phyloP scores from a whole-genome alignment of 2,329 filamentous ascomycete species.

The Pyrenochaeta sp. region DNA sequence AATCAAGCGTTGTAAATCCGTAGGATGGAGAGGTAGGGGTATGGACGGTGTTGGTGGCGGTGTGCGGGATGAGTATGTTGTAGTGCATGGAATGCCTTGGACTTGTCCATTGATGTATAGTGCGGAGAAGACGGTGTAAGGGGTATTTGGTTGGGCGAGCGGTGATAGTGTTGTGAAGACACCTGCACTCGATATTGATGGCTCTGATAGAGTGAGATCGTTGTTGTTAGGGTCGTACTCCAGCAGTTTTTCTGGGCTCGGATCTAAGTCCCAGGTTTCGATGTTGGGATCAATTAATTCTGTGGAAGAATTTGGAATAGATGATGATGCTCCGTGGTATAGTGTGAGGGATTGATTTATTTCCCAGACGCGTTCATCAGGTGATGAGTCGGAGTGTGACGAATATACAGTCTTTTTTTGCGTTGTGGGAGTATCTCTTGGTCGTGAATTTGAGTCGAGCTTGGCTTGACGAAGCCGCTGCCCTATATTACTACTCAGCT shows the following conservation, averaged over 20 bases:
- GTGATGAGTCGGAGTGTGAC: background rate
- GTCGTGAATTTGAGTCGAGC: background rate
- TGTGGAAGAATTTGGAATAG: background rate
- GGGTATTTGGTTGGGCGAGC: conserved; percentile 11
- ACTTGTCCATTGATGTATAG: conserved; percentile 37
- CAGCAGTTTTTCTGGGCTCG: background rate
- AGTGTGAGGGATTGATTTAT: too few relatives aligned
- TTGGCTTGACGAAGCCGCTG: conserved; percentile 21
- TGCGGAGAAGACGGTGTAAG: conserved; percentile 37
- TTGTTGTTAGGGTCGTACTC: background rate
- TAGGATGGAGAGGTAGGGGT: conserved; percentile 43
- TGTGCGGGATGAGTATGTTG: conserved; percentile 32
- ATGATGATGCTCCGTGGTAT: background rate
- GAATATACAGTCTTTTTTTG: background rate
- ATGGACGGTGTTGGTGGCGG: conserved; percentile 23
- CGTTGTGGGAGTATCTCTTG: background rate
- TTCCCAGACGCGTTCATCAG: background rate
- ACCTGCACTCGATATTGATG: background rate
- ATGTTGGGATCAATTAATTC: background rate
- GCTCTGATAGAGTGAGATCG: background rate
- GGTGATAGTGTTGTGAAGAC: conserved; percentile 6
- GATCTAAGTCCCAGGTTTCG: background rate
- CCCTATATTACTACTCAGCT: conserved; percentile 8
- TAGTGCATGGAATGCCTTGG: conserved; percentile 38
- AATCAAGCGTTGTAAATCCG: conserved; percentile 41